phyloP scores from a whole-genome alignment of 2,329 filamentous ascomycete species.

The Gaeumannomyces sp. region DNA sequence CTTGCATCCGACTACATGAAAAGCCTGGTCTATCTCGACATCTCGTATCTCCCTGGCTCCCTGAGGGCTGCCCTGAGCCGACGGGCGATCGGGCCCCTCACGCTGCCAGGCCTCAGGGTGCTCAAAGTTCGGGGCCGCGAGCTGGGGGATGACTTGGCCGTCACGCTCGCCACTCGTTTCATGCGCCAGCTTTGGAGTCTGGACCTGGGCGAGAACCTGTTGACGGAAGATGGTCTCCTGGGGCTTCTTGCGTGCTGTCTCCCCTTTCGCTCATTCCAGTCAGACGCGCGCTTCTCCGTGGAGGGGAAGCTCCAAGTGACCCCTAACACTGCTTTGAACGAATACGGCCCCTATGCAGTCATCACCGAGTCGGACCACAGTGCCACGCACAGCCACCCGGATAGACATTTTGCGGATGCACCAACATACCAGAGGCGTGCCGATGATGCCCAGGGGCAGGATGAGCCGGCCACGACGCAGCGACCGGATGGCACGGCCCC shows the following conservation, averaged over 20 bases:
- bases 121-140: constrained; percentile 44
- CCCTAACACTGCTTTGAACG: constrained; percentile 22
- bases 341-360: constrained; percentile 36
- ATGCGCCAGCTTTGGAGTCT: constrained; percentile 47
- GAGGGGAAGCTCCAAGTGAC: constrained; percentile 38
- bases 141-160: constrained; percentile 34
- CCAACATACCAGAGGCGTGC: constrained; percentile 31
- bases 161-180: constrained; percentile 29
- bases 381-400: constrained; percentile 35
- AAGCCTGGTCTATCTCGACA: constrained; percentile 44
- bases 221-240: constrained; percentile 40
- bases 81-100: constrained; percentile 20
- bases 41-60: constrained; percentile 43
- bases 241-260: constrained; percentile 19
- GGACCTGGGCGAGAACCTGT: constrained; percentile 45
- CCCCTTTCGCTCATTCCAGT: constrained; percentile 24
- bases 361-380: constrained; percentile 44
- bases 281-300: constrained; percentile 31
- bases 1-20: constrained; percentile 31
- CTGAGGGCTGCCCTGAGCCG: constrained; percentile 28
- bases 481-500: constrained; percentile 30
- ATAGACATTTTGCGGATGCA: constrained; percentile 42
- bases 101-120: constrained; percentile 41
- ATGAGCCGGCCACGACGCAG: constrained; percentile 10
- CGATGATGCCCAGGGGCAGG: neutral